Evolutionary conservation across 169 alveolate species (phyloP), one percentile per base, ranked within the genome.

Genomic region (Babesia caballi): DNA sequence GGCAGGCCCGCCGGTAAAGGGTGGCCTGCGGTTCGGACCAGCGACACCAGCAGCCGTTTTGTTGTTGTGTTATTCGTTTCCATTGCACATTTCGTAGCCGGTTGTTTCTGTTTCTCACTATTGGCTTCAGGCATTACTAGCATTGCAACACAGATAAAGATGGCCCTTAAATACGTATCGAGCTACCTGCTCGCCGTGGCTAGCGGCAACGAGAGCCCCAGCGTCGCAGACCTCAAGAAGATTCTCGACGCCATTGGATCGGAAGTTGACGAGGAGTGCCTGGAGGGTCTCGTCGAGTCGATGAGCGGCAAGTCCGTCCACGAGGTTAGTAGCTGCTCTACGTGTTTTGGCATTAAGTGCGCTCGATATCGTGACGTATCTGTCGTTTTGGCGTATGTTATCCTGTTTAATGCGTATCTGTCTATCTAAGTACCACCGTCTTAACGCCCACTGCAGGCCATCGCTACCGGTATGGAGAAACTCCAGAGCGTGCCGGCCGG

Each of bases 161-260:
- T 88, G 93, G 80, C 90, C 9, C 85, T 88, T 73, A 88, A 88
- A 59, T 88, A 88, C 88, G 91, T 88, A 12, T 88, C 93, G 47
- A 85, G 90, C 28, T 88, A 88, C 70, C 87, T 88, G 40, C 67
- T 88, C 67, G 85, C 91, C 54, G 91, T 84, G 8, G 82, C 83
- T 36, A 77, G 90, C 74, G 93, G 93, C 53, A 84, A 78, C 63
- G 91, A 88, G 57, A 78, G 63, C 82, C 93, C 93, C 28, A 67
- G 85, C 27, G 71, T 40, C 58, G 80, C 69, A 23, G 93, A 88
- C 66, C 81, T 88, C 60, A 77, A 81, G 66, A 82, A 73, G 51
- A 85, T 88, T 32, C 74, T 88, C 27, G 83, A 73, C 69, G 77
- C 93, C 15, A 90, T 88, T 25, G 90, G 90, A 42, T 84, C 91